Conservation (phyloP, 2,329 filamentous ascomycete genomes). For the Epichloe festucae region DNA sequence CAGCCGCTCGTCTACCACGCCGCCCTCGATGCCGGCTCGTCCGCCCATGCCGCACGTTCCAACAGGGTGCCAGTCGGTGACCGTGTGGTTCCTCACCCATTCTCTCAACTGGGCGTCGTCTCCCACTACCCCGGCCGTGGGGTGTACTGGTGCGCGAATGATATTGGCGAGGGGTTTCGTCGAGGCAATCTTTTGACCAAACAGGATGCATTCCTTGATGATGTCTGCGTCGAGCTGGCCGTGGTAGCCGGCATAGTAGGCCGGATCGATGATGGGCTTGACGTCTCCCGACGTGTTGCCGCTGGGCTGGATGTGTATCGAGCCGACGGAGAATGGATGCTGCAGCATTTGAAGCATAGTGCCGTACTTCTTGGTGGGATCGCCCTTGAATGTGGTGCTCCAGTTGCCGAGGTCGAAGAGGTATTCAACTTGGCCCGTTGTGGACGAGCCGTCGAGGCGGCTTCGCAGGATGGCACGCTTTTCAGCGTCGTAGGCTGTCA, state of each 20-base stretch:
- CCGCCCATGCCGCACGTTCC: constrained; percentile 23
- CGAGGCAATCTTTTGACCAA: constrained; percentile 25
- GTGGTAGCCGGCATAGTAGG: constrained; percentile 25
- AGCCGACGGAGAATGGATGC: constrained; percentile 36
- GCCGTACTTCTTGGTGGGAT: constrained; percentile 29
- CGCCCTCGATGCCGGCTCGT: constrained; percentile 15
- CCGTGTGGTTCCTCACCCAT: constrained; percentile 18
- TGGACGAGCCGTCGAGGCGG: constrained; percentile 19
- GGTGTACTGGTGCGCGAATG: constrained; percentile 19
- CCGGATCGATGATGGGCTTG: constrained; percentile 26
- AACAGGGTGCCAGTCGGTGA: constrained; percentile 27
- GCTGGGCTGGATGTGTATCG: constrained; percentile 28
- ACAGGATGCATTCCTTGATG: constrained; percentile 27
- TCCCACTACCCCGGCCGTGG: constrained; percentile 9
- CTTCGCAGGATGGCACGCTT: constrained; percentile 17
- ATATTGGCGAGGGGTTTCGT: constrained; percentile 24
- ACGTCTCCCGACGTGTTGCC: constrained; percentile 10
- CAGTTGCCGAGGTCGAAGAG: constrained; percentile 36
- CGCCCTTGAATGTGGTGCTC: constrained; percentile 23
- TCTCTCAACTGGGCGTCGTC: constrained; percentile 10
- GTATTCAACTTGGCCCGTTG: constrained; percentile 33
- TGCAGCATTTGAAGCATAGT: constrained; percentile 37
- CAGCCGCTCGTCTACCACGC: constrained; percentile 16
- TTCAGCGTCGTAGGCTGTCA: constrained; percentile 11
- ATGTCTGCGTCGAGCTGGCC: constrained; percentile 29